Percentiles rank a stretch among this genome's conserved stretches.
Conservation (phyloP, 129 eudicot species). For the Logfia minima region DNA sequence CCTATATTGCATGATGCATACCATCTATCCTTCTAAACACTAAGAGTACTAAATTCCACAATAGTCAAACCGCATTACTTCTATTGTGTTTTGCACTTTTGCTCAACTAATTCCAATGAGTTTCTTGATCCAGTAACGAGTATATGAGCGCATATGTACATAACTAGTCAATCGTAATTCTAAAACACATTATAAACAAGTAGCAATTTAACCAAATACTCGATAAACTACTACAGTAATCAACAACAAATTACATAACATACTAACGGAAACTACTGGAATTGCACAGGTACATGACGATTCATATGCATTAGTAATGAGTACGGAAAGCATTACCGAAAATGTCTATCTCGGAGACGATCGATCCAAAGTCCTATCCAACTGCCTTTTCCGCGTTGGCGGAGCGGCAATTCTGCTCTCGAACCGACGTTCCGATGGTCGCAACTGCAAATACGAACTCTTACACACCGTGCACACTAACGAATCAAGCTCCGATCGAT, state of each 20-base stretch:
- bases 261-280: background rate
- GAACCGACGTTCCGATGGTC: slow-evolving; percentile 28
- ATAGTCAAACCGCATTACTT: background rate
- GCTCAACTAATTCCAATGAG: background rate
- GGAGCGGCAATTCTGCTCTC: slow-evolving; percentile 68
- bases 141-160: background rate
- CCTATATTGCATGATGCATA: slow-evolving; percentile 2
- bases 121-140: background rate
- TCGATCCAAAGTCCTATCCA: slow-evolving; percentile 42
- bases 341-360: slow-evolving; percentile 53
- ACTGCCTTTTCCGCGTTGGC: slow-evolving; percentile 58
- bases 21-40: slow-evolving; percentile 1
- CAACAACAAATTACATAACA: background rate
- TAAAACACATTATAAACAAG: background rate
- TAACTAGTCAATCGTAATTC: background rate
- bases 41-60: background rate
- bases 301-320: slow-evolving; percentile 58
- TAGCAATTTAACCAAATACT: background rate
- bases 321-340: slow-evolving; percentile 54
- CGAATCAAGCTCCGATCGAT: slow-evolving; percentile 39
- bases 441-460: slow-evolving; percentile 51
- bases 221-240: background rate
- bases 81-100: background rate
- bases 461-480: slow-evolving; percentile 54
- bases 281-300: slow-evolving; percentile 44